phyloP scores from a whole-genome alignment of 768 basidiomycete species.

The Termitomyces sp. region DNA sequence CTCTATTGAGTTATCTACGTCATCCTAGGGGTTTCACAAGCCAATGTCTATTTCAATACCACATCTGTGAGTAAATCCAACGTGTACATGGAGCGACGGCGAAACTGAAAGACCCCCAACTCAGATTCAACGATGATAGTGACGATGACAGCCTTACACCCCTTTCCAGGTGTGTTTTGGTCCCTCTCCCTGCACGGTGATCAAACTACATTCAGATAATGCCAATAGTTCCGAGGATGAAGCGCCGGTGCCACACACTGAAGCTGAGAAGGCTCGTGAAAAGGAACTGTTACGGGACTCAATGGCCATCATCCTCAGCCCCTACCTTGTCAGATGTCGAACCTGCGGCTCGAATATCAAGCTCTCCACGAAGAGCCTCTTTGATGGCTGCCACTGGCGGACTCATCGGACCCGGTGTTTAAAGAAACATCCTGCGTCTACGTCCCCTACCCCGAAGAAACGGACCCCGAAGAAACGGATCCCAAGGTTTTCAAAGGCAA shows the following conservation, averaged over 20 bases:
- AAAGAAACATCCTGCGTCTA: conserved; percentile 28
- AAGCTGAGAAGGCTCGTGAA: conserved; percentile 48
- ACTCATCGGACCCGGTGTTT: conserved; percentile 61
- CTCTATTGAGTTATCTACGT: neutral
- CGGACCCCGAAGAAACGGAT: conserved; percentile 7
- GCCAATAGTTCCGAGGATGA: conserved; percentile 1
- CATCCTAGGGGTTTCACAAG: conserved; percentile 17
- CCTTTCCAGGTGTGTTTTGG: conserved; percentile 9
- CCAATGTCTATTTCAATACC: conserved; percentile 37
- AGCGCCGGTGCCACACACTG: conserved; percentile 24
- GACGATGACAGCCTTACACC: conserved; percentile 11
- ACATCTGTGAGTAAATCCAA: conserved; percentile 52
- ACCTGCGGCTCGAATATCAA: conserved; percentile 57
- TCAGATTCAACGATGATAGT: conserved; percentile 10
- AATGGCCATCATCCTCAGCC: conserved; percentile 47
- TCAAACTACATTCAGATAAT: neutral
- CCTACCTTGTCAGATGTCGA: conserved; percentile 50
- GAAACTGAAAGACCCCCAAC: conserved; percentile 35
- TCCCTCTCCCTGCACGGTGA: neutral
- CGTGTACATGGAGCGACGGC: conserved; percentile 38
- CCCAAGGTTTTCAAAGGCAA: conserved; percentile 1
- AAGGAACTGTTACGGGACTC: conserved; percentile 49
- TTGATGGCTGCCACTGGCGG: conserved; percentile 65
- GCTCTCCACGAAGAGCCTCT: conserved; percentile 63
- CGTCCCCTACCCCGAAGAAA: conserved; percentile 4